Evolutionary conservation across 192 early-diverging fungal species (phyloP).

Genomic region (Podila horticola): DNA sequence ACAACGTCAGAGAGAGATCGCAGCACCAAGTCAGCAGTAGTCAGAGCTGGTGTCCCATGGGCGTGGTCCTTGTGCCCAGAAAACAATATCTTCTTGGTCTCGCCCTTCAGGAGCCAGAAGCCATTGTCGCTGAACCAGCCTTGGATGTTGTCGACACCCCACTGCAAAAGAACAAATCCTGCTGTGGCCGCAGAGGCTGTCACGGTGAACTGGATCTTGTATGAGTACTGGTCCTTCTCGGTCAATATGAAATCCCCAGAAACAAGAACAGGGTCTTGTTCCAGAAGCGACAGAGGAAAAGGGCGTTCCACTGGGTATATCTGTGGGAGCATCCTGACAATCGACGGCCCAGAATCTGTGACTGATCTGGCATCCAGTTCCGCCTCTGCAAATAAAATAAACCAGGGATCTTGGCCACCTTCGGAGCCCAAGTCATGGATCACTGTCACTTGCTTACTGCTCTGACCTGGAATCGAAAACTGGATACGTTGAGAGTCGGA

Average conservation of each 20-base stretch:
- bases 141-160: constrained; percentile 9
- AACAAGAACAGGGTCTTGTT: background rate
- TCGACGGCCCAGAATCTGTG: background rate
- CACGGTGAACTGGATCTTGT: constrained; percentile 9
- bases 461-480: constrained; percentile 4
- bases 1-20: constrained; percentile 8
- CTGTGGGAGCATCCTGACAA: constrained; percentile 26
- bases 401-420: background rate
- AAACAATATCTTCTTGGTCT: constrained; percentile 2
- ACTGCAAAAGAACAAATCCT: constrained; percentile 27
- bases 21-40: too few species aligned
- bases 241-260: background rate
- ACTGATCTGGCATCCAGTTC: background rate
- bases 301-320: constrained; percentile 12
- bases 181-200: constrained; percentile 1
- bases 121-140: constrained; percentile 36
- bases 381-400: background rate
- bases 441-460: background rate
- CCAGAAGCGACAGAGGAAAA: background rate
- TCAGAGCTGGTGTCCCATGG: background rate
- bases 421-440: background rate
- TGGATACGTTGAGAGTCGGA: background rate
- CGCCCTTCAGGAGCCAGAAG: constrained; percentile 22
- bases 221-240: background rate
- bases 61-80: background rate